Base-by-base conservation (phyloP, 805 yeast genomes). In the Priceomyces castillae region DNA sequence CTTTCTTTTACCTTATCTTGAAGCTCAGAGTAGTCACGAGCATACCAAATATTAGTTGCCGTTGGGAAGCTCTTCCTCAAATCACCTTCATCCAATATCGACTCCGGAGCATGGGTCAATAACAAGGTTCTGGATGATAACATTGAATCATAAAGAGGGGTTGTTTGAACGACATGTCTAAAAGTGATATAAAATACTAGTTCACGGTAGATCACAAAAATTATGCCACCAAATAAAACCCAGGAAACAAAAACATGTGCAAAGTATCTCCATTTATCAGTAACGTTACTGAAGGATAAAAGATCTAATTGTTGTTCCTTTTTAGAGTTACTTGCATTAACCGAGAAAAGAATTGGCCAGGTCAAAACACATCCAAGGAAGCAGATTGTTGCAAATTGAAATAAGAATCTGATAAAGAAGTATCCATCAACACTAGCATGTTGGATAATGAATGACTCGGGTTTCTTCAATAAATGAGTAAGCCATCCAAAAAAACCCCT, bases 191-290 rank as follows among this genome's bases (percentile, higher is more conserved):
- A 86, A 64, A 78, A 84, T 17, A 81, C 78, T 68, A 86, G 66
- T 64, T 86, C 95, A 56, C 83, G 79, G 72, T 84, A 86, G 46
- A 86, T 80, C 44, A 81, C 70, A 59, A 76, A 85, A 25, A 84
- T 65, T 30, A 82, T 72, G n/a, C 74, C 46, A 5, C 88, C 90
- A 58, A 83, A 86, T 56, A 76, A 81, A 22, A 78, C 50, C 94
- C 94, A 86, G 15, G 90, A 82, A 42, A 84, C 57, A 57, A 86
- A 86, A 5, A 83, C 82, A 54, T 86, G 90, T 6, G 92, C 94
- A 61, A 77, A 82, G 42, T 73, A 76, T 62, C 86, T 73, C 70
- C 82, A 77, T 58, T 80, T 81, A 59, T 82, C 69, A 12, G 65
- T 69, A 25, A 84, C 81, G 52, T 86, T 84, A 23, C 86, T 70